These are phyloP conservation scores for Hyphodiscus hymeniophilus DNA, from an alignment of 495 filamentous ascomycete species.

Conservation along the genomic window DNA sequence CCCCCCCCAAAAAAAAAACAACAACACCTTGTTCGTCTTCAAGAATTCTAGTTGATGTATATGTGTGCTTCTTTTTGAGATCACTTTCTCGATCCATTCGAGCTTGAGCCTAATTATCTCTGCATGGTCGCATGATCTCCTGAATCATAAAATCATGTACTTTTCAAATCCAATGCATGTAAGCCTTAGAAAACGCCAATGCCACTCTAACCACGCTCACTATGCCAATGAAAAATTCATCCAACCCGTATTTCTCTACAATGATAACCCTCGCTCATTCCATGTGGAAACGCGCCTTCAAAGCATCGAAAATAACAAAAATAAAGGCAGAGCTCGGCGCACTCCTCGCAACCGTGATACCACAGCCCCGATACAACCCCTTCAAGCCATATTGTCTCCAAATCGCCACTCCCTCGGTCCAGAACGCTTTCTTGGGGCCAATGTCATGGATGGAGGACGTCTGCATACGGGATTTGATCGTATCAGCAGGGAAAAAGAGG, in stretches of 20 bases:
- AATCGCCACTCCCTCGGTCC: slow-evolving; percentile 54
- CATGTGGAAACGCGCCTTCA: slow-evolving; percentile 40
- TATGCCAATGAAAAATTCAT: not conserved
- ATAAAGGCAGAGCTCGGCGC: slow-evolving; percentile 96
- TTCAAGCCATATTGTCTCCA: slow-evolving; percentile 76
- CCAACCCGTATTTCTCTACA: too few relatives aligned
- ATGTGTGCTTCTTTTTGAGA: too few relatives aligned
- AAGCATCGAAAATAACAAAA: slow-evolving; percentile 82
- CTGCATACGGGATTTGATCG: slow-evolving; percentile 94
- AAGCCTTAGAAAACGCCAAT: too few relatives aligned
- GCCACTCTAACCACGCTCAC: not conserved
- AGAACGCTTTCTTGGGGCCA: slow-evolving; percentile 48
- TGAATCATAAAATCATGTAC: too few relatives aligned
- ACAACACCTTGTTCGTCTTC: too few relatives aligned
- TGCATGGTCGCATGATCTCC: too few relatives aligned
- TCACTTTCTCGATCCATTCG: too few relatives aligned
- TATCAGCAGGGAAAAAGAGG: slow-evolving; percentile 92
- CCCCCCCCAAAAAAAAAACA: too few relatives aligned
- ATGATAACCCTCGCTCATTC: too few relatives aligned
- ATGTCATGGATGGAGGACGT: slow-evolving; percentile 58
- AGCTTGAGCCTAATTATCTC: too few relatives aligned
- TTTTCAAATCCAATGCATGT: too few relatives aligned
- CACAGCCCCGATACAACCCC: slow-evolving; percentile 88
- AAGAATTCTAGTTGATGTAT: too few relatives aligned
- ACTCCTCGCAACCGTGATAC: slow-evolving; percentile 79